Percentiles rank a stretch among this genome's conserved stretches.
These are phyloP conservation scores for Globisporangium paroecandrum DNA, from an alignment of 352 stramenopile genomes.

Conservation along the genomic window DNA sequence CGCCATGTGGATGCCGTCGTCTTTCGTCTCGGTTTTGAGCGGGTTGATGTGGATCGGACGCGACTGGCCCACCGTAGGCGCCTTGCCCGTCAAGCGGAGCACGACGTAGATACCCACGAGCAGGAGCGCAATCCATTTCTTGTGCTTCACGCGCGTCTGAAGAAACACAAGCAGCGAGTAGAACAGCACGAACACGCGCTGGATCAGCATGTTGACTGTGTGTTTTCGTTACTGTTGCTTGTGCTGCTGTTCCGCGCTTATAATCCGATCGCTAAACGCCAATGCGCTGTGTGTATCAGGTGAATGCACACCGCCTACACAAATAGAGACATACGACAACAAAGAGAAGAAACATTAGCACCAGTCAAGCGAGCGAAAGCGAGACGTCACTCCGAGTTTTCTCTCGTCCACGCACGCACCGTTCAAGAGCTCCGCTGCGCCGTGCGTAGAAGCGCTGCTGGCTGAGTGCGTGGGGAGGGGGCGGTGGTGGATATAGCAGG, in stretches of 20 bases:
- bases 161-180: slow-evolving; percentile 61
- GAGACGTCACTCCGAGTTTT: neutral
- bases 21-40: slow-evolving; percentile 61
- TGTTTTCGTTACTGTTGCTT: neutral
- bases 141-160: slow-evolving; percentile 58
- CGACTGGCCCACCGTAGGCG: slow-evolving; percentile 48
- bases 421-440: neutral
- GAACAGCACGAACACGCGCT: slow-evolving; percentile 64
- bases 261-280: neutral
- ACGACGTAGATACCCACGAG: slow-evolving; percentile 48
- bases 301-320: neutral
- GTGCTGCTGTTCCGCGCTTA: neutral
- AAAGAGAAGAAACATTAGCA: neutral
- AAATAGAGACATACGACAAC: neutral
- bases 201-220: slow-evolving; percentile 47
- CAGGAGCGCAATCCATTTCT: slow-evolving; percentile 62
- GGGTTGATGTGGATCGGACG: slow-evolving; percentile 74
- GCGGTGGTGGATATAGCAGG: neutral
- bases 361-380: neutral
- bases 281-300: neutral
- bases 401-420: neutral
- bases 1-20: slow-evolving; percentile 56
- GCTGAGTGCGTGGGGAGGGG: neutral
- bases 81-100: slow-evolving; percentile 49
- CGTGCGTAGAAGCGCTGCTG: neutral